Percentiles rank a stretch among this genome's conserved stretches.
Conservation (phyloP, 1,284 basidiomycete genomes). For the Moniliophthora roreri region DNA sequence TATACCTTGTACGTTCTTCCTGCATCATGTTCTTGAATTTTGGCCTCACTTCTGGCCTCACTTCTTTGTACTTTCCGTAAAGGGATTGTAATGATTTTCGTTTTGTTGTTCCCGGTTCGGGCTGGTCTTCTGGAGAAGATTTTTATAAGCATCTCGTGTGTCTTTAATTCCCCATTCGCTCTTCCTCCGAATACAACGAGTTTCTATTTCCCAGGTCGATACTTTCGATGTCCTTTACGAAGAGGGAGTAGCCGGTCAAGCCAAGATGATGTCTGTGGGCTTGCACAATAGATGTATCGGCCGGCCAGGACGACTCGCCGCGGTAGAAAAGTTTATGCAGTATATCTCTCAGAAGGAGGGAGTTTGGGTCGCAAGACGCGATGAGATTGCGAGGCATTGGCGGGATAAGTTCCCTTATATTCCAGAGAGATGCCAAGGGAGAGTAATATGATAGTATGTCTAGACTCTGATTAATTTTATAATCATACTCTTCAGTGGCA, state of each 20-base stretch:
- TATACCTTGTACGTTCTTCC: conserved; percentile 2
- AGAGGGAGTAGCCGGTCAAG: conserved; percentile 4
- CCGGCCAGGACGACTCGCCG: conserved; percentile 6
- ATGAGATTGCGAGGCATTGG: conserved; percentile 9
- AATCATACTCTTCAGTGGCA: no score
- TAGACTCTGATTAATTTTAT: no score
- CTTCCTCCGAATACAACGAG: background rate
- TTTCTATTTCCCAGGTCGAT: conserved; percentile 2
- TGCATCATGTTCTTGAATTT: background rate
- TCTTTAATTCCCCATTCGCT: background rate
- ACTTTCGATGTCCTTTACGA: conserved; percentile 9
- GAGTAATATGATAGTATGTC: background rate
- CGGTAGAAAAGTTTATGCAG: conserved; percentile 9
- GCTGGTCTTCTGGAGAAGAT: conserved; percentile 11
- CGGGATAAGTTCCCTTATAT: conserved; percentile 7
- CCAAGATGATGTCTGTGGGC: conserved; percentile 9
- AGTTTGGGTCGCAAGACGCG: conserved; percentile 6
- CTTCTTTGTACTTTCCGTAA: background rate
- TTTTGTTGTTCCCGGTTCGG: conserved; percentile 8
- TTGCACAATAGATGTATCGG: conserved; percentile 8
- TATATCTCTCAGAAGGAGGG: conserved; percentile 5
- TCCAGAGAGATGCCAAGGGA: conserved; percentile 7
- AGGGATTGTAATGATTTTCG: conserved; percentile 8
- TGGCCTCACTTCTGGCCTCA: background rate
- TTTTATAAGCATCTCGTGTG: conserved; percentile 7